phyloP scores from a whole-genome alignment of 1,139 yeast species.

The Scheffersomyces lignicola region DNA sequence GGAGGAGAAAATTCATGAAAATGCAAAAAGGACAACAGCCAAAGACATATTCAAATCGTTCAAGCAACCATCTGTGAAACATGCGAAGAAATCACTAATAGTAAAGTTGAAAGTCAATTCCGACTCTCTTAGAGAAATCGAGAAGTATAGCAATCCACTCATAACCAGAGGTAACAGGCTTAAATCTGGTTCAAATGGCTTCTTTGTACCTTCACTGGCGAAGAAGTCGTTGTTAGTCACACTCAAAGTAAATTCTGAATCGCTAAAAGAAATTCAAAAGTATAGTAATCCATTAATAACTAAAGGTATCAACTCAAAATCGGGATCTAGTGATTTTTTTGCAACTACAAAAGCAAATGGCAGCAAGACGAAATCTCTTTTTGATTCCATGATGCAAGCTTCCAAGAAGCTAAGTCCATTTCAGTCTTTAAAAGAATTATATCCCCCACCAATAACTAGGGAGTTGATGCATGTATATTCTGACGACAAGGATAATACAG shows the following conservation, averaged over 20 bases:
- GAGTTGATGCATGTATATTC: conserved; percentile 22
- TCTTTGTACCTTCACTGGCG: too few relatives aligned
- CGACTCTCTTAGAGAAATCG: conserved; percentile 24
- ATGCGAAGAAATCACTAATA: conserved; percentile 10
- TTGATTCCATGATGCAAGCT: conserved; percentile 29
- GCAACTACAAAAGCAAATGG: neutral
- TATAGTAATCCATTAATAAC: conserved; percentile 34
- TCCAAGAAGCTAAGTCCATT: conserved; percentile 22
- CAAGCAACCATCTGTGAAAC: conserved; percentile 6
- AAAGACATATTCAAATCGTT: conserved; percentile 18
- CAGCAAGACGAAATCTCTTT: conserved; percentile 15
- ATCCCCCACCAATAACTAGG: conserved; percentile 18
- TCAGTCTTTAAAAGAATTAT: conserved; percentile 23
- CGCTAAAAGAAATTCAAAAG: conserved; percentile 25
- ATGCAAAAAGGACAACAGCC: conserved; percentile 25
- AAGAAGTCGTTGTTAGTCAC: conserved; percentile 20
- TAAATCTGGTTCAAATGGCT: neutral
- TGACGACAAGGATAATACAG: conserved; percentile 7
- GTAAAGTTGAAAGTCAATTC: conserved; percentile 31
- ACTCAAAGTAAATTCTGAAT: conserved; percentile 24
- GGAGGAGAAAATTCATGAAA: conserved; percentile 20
- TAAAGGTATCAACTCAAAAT: conserved; percentile 23
- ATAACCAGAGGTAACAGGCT: conserved; percentile 24
- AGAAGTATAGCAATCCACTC: conserved; percentile 31
- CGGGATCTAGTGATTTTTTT: conserved; percentile 3